Evolutionary conservation across 2,329 filamentous ascomycete species (phyloP), one percentile per base, ranked within the genome.

Genomic region (Fusarium bulbicola): DNA sequence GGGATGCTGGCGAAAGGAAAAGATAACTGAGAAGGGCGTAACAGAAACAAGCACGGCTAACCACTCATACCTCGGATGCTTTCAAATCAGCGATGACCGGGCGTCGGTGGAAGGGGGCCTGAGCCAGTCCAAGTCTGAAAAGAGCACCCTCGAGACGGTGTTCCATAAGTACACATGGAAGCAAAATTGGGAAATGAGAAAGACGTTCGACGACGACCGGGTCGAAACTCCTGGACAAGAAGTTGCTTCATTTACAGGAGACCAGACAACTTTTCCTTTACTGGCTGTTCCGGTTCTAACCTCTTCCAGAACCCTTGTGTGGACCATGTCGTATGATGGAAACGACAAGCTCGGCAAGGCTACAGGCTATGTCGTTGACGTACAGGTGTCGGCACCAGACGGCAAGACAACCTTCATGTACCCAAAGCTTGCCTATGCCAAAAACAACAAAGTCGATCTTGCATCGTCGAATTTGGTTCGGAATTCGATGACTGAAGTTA

Each of bases 21-120:
- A n/a, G 14, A 1, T n/a, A 3, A 42, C 21, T n/a, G 21, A 9
- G 14, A 10, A n/a, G 8, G 14, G 0, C 1, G 40, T 10, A 10
- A 6, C 14, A 42, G 21, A 9, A 11, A 42, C 40, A 14, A 3
- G 18, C 11, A 20, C 20, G 6, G 40, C 40, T 6, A n/a, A 42
- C 13, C 40, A 42, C 21, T 42, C 40, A n/a, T 42, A n/a, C 21
- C 14, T 42, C 11, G 40, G 40, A 16, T 42, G 21, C 9, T n/a
- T 42, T 15, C 40, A 42, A 14, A n/a, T 42, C 10, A 42, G 40
- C 21, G 21, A 42, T n/a, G 40, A 42, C 40, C 40, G 40, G 1
- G 40, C 40, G n/a, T n/a, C 40, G 8, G 40, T n/a, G 2, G 6
- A n/a, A 4, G 21, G 15, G 15, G 10, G 9, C 21, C 8, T 6